phyloP scores from a whole-genome alignment of 2,329 filamentous ascomycete genomes.

The Sporothrix inflata region DNA sequence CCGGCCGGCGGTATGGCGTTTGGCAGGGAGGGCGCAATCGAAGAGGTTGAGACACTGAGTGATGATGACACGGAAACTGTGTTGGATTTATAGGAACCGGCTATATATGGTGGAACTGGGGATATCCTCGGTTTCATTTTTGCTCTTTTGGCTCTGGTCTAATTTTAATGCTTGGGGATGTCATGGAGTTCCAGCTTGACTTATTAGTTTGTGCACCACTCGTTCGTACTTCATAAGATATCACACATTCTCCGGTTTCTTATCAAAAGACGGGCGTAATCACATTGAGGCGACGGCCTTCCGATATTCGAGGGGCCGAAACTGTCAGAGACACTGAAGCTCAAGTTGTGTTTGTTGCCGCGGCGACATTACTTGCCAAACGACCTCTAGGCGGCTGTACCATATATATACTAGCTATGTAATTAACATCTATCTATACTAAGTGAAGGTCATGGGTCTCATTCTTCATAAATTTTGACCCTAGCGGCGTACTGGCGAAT shows the following conservation, averaged over 20 bases:
- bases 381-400: not conserved
- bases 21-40: constrained; percentile 74
- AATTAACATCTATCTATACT: not conserved
- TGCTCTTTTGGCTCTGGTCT: not conserved
- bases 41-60: constrained; percentile 88
- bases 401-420: constrained; percentile 6
- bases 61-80: constrained; percentile 61
- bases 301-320: not conserved
- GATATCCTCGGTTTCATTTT: not conserved
- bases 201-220: not conserved
- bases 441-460: constrained; percentile 24
- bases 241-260: not conserved
- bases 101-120: not conserved
- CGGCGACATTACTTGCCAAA: not conserved
- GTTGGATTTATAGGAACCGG: constrained; percentile 36
- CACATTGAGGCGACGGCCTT: not conserved
- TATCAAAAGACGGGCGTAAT: not conserved
- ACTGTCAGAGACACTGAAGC: not conserved
- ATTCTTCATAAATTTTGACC: constrained; percentile 78
- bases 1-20: constrained; percentile 56
- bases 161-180: not conserved
- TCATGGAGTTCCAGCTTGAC: not conserved
- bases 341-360: not conserved
- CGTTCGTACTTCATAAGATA: not conserved
- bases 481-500: constrained; percentile 82